Conservation (phyloP, 2,329 filamentous ascomycete species). For the Neonectria hederae region DNA sequence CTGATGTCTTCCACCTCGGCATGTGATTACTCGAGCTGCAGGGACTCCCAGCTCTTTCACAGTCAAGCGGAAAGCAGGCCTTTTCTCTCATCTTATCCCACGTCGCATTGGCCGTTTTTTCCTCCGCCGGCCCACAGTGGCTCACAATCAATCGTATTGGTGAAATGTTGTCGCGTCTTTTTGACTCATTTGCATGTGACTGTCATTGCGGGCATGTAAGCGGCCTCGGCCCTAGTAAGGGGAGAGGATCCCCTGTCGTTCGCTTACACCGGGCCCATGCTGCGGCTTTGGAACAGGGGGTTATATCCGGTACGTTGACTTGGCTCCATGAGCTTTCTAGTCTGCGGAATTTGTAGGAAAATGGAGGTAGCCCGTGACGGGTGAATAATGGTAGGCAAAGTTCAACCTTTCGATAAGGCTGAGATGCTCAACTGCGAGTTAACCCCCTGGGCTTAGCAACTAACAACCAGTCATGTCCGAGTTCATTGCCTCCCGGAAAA, state of each 20-base stretch:
- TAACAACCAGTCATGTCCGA: too few relatives aligned
- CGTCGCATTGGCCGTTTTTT: neutral
- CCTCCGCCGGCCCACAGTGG: neutral
- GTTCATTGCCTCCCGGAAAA: too few relatives aligned
- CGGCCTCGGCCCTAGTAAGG: neutral
- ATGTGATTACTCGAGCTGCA: neutral
- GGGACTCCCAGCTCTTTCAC: neutral
- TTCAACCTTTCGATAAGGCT: neutral
- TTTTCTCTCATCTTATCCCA: neutral
- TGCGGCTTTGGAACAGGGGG: neutral
- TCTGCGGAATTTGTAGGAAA: neutral
- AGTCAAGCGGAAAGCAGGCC: neutral
- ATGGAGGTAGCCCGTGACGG: neutral
- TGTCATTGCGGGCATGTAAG: neutral
- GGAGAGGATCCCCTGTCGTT: neutral
- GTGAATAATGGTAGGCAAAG: neutral
- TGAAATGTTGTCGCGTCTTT: neutral
- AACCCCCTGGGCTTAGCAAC: too few relatives aligned
- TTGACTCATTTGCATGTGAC: neutral
- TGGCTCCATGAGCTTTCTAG: neutral
- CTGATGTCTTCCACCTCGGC: neutral
- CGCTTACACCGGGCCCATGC: neutral
- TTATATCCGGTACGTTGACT: neutral
- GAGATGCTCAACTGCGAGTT: too few relatives aligned
- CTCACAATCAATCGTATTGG: neutral